Base-by-base conservation (phyloP, 805 yeast species). In the Geotrichum ghanense region DNA sequence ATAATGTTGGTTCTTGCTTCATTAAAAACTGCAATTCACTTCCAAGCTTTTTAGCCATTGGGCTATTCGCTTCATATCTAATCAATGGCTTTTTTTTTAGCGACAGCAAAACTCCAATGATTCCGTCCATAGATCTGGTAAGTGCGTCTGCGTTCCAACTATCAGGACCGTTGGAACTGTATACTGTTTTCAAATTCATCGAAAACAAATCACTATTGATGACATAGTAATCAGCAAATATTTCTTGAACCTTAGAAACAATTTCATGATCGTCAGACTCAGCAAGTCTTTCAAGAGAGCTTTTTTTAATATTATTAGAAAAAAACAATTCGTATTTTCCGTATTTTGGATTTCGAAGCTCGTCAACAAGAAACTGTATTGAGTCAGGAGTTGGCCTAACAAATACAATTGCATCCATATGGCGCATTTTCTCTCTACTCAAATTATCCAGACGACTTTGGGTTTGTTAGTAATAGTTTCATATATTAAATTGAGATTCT, bases 251-350 rank as follows among this genome's bases (percentile, higher is more conserved):
- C 49, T 75, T 75, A 3, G 72, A 67, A 7, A 92, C 83, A 7
- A 79, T 77, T 60, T 90, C 97, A 56, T 79, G 71, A 58, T 85
- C 92, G 62, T 92, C 99, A 2, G 85, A 75, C 62, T 87, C 95
- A 0, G 98, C 97, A 42, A 92, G 60, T 44, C 84, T 72, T 60
- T 92, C 99, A 54, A 92, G 63, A 52, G 85, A 83, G 22, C 79
- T 70, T 64, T 90, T 92, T 45, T 78, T 71, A 24, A 89, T 73
- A 14, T 78, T 69, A 60, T 88, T 88, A 60, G 78, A 83, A 70
- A 90, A 87, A 56, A 72, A 86, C 17, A 92, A 61, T 56, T 81
- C 81, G 64, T 92, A 92, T 27, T 71, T 72, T 27, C 80, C 76
- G 65, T 88, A 92, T 55, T 79, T 87, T 0, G 98, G 98, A 48